These are phyloP conservation scores for Parietaria judaica DNA, from an alignment of 306 rosid genomes.

Conservation along the genomic window DNA sequence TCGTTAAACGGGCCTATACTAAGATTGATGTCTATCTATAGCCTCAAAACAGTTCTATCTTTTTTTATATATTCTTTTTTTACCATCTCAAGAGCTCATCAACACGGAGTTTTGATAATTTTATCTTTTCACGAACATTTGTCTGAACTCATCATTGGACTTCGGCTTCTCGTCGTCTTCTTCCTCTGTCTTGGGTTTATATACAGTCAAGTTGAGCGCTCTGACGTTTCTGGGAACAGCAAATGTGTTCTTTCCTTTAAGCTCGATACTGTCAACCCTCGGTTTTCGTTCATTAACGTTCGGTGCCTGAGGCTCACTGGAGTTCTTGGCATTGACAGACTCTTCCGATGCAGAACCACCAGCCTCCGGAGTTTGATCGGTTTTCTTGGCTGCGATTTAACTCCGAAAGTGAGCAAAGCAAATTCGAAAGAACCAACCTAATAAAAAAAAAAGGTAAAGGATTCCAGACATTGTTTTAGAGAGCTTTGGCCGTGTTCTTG, in stretches of 20 bases:
- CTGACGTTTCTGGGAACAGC: conserved; percentile 70
- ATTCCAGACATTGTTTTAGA: too few relatives aligned
- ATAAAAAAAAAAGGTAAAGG: not conserved
- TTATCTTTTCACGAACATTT: conserved; percentile 47
- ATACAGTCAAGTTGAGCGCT: conserved; percentile 46
- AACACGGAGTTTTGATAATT: not conserved
- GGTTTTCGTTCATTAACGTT: conserved; percentile 25
- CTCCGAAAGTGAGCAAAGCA: not conserved
- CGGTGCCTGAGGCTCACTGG: conserved; percentile 21
- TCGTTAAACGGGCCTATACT: too few relatives aligned
- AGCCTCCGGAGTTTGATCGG: conserved; percentile 25
- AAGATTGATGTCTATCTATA: too few relatives aligned
- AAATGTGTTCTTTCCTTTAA: conserved; percentile 79
- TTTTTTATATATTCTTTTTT: too few relatives aligned
- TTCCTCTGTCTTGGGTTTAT: conserved; percentile 41
- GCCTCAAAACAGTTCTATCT: too few relatives aligned
- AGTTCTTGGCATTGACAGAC: conserved; percentile 30
- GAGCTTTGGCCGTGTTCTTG: too few relatives aligned
- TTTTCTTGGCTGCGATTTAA: conserved; percentile 25
- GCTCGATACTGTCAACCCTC: conserved; percentile 37
- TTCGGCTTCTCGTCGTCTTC: conserved; percentile 56
- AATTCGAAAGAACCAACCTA: conserved; percentile 5
- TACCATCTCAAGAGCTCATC: too few relatives aligned
- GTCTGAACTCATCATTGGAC: conserved; percentile 85
- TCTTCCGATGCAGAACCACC: conserved; percentile 34